Evolutionary conservation across 78 protist genomes (phyloP), one percentile per base, ranked within the genome.

Genomic region (Dictyostelium purpureum): DNA sequence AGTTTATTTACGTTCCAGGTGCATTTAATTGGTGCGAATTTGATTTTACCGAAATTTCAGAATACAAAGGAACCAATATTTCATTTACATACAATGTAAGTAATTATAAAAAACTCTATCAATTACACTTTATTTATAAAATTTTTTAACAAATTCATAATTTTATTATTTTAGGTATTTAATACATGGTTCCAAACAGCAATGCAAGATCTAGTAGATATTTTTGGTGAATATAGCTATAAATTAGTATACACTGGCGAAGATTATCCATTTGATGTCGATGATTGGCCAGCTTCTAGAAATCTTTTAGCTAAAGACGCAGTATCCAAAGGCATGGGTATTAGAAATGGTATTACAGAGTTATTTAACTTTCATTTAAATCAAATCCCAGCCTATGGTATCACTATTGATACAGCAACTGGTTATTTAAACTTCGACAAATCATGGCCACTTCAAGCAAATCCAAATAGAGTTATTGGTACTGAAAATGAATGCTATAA

Each of bases 21-120:
- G 90, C 73, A n/a, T 82, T 82, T 75, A 82, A 82, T 70, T 82
- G 90, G 90, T 82, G 90, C 16, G 90, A 82, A 54, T 82, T 82
- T 82, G 90, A 82, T 54, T 82, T 82, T 40, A 70, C 74, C 18
- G 70, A 61, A 43, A 56, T 82, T 82, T 79, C 79, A 42, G 54
- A 67, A 10, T 82, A 82, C 33, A 49, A 4, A 16, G n/a, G 6
- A 14, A 76, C 63, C 54, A 45, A 45, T 37, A 54, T 19, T 5
- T 19, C 65, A 51, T n/a, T n/a, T 79, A 10, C 75, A 2, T 66
- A 66, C 28, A 28, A 18, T 65, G 87, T 77, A 77, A 52, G 33
- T 45, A 24, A 40, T 71, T 6, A 21, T 16, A 56, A 56, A 56
- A 56, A 56, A 56, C n/a, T n/a, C n/a, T n/a, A n/a, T n/a, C n/a